These are phyloP conservation scores for Hordeum vulgare DNA, from an alignment of 176 grass and related monocot species.

Conservation along the genomic window MorexV3_pseudomolecules_assembly NC_058518.1:516003013-516003512, in stretches of 20 bases:
- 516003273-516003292: conserved; percentile 49
- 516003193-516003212: background rate
- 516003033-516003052: background rate
- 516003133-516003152: background rate
- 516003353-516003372: conserved; percentile 35
- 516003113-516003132: background rate
- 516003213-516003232: background rate
- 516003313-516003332: conserved; percentile 51
- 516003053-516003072: background rate
- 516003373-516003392: background rate
- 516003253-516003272: conserved; percentile 4
- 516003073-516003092: background rate
- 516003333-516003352: conserved; percentile 41
- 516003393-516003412: background rate
- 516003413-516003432: background rate
- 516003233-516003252: background rate
- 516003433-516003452: background rate
- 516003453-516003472: background rate
- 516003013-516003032: background rate
- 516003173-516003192: conserved; percentile 31
- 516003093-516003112: background rate
- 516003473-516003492: background rate
- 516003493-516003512: background rate
- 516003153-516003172: background rate
- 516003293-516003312: conserved; percentile 37